Evolutionary conservation across 2,329 filamentous ascomycete genomes (phyloP).

Genomic region (Neonectria punicea): DNA sequence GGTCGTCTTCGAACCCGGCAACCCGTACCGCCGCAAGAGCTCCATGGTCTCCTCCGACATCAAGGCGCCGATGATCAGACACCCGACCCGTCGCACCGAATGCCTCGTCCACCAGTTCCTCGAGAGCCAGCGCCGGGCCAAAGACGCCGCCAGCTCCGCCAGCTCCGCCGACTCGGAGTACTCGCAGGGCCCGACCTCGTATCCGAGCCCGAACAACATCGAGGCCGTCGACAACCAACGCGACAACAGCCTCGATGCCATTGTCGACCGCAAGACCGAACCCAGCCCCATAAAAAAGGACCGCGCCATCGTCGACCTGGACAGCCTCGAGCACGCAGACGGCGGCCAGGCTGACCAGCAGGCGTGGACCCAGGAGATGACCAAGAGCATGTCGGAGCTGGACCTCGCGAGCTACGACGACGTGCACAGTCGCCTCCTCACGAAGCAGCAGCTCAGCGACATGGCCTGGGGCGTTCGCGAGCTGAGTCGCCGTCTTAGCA

Average conservation of each 20-base stretch:
- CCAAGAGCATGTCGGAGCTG: conserved; percentile 53
- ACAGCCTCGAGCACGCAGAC: conserved; percentile 54
- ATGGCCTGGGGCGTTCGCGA: conserved; percentile 98
- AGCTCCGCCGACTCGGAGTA: conserved; percentile 42
- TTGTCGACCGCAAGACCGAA: conserved; percentile 32
- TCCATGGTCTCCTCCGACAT: conserved; percentile 67
- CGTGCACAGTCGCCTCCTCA: conserved; percentile 78
- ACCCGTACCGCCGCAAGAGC: conserved; percentile 72
- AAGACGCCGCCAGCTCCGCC: conserved; percentile 40
- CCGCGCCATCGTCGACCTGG: conserved; percentile 51
- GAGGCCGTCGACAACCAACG: conserved; percentile 27
- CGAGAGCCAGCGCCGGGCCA: conserved; percentile 61
- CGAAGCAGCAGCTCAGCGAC: conserved; percentile 93
- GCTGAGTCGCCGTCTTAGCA: conserved; percentile 85
- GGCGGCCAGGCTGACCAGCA: conserved; percentile 67
- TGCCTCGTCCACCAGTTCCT: conserved; percentile 75
- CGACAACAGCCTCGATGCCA: conserved; percentile 32
- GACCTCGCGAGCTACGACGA: conserved; percentile 51
- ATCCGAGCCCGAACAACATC: conserved; percentile 34
- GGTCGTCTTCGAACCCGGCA: conserved; percentile 72
- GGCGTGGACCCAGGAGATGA: conserved; percentile 62
- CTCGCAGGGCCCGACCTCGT: conserved; percentile 45
- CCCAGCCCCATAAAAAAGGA: conserved; percentile 37
- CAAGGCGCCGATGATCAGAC: conserved; percentile 46
- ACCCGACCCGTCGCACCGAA: conserved; percentile 56